phyloP scores from a whole-genome alignment of 2,329 filamentous ascomycete genomes.

The Fusarium sp. region DNA sequence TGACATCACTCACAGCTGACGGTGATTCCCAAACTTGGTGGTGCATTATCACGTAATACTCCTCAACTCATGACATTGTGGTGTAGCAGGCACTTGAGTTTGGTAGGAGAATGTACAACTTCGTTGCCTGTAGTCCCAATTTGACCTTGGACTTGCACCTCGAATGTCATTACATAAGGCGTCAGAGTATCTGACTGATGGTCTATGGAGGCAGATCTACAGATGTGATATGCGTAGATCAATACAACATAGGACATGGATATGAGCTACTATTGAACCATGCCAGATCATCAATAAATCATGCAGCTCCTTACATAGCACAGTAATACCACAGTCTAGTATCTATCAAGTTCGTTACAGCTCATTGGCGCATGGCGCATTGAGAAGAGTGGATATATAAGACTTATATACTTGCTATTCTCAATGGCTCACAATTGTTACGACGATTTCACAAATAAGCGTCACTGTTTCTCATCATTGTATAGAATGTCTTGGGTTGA shows the following conservation, averaged over 20 bases:
- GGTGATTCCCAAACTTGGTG: background rate
- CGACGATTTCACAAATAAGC: background rate
- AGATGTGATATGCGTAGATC: background rate
- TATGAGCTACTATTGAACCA: background rate
- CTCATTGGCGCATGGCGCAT: background rate
- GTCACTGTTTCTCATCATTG: background rate
- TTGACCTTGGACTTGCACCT: background rate
- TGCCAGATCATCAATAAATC: background rate
- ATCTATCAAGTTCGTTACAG: background rate
- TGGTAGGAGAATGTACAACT: background rate
- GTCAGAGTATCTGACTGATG: background rate
- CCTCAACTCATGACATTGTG: background rate
- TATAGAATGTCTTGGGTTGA: background rate
- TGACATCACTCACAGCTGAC: conserved; percentile 19
- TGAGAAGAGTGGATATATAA: background rate
- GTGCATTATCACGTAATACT: conserved; percentile 1
- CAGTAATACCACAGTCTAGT: background rate
- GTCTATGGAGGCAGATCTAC: background rate
- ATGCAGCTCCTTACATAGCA: background rate
- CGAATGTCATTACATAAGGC: background rate
- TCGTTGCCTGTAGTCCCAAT: background rate
- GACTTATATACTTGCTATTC: background rate
- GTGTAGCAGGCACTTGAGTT: background rate
- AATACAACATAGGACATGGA: background rate
- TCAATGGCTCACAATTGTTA: background rate